phyloP scores from a whole-genome alignment of 73 alveolate genomes.

The Breviolum minutum region DNA sequence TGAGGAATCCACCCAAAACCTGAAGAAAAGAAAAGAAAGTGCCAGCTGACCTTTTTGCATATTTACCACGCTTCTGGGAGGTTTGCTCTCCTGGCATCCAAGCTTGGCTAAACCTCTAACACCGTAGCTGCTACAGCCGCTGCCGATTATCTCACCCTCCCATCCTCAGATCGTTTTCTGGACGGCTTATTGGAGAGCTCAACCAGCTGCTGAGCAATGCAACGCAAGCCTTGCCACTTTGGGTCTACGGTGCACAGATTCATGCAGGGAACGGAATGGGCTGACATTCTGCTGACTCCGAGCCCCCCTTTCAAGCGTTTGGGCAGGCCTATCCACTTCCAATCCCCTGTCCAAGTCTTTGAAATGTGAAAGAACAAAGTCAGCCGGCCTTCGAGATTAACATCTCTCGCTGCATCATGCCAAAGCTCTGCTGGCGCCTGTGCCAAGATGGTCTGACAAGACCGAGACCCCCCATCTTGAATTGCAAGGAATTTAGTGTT shows the following conservation, averaged over 20 bases:
- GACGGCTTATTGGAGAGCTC: not conserved
- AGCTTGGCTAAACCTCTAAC: too few species aligned
- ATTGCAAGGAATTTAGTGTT: not conserved
- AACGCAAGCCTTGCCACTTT: not conserved
- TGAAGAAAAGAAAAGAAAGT: too few species aligned
- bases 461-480: not conserved
- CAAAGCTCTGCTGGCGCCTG: conserved; percentile 48
- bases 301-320: too few species aligned
- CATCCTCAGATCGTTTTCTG: too few species aligned
- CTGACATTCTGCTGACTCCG: too few species aligned
- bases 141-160: too few species aligned
- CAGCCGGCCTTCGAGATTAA: conserved; percentile 55
- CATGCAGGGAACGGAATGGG: too few species aligned
- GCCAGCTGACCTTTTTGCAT: too few species aligned
- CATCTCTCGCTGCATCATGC: conserved; percentile 34
- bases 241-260: too few species aligned
- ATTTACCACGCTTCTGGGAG: too few species aligned
- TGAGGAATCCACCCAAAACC: too few species aligned
- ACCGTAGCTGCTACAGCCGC: too few species aligned
- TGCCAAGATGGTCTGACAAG: not conserved
- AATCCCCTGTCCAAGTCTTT: not conserved
- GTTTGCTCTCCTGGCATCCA: not conserved
- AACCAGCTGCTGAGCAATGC: conserved; percentile 21
- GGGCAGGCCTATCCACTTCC: not conserved
- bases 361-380: not conserved